Base-by-base conservation (phyloP, 129 eudicot genomes). In the Centrapalus pauciflorus region DNA sequence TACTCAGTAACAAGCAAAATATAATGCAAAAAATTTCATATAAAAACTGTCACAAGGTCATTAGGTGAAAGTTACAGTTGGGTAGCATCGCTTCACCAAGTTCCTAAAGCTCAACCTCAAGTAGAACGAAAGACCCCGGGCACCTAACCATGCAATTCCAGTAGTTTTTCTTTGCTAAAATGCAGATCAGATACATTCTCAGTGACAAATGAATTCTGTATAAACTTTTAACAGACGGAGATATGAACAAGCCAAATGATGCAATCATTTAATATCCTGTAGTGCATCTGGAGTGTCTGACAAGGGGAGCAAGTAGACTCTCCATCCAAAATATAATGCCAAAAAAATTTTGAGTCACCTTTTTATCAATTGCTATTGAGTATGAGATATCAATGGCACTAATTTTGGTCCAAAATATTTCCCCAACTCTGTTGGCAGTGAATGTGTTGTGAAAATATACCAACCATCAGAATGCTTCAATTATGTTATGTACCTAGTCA, bases 81-180 rank as follows among this genome's bases (percentile, higher is more conserved):
- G 98, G 79, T 92, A 88, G 74, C 85, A 85, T 45, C 76, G 83
- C 76, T 73, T 85, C 69, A 92, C 84, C 56, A 92, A 73, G 52
- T 70, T 92, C 69, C 81, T 80, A 56, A 83, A 54, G 61, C 82
- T 81, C 50, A 82, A 75, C 73, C 90, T 85, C 82, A 92, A 73
- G 81, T 83, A 92, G 48, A 64, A 48, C 55, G 84, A 69, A 73
- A 92, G 83, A 14, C 83, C 73, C 76, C 85, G 81, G 57, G 98
- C 90, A 41, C 96, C 98, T 66, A 92, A 85, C 90, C 95, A 75
- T 61, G 89, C 84, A 55, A 76, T 70, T 40, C 90, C 84, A 29
- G 96, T 79, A 79, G 68, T 77, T 76, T 32, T 77, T 74, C 95
- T 83, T 66, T 79, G 90, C 98, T 88, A 80, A 74, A 58, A 82